Base-by-base conservation (phyloP, 805 yeast genomes). In the Pichia phayaonensis region DNA sequence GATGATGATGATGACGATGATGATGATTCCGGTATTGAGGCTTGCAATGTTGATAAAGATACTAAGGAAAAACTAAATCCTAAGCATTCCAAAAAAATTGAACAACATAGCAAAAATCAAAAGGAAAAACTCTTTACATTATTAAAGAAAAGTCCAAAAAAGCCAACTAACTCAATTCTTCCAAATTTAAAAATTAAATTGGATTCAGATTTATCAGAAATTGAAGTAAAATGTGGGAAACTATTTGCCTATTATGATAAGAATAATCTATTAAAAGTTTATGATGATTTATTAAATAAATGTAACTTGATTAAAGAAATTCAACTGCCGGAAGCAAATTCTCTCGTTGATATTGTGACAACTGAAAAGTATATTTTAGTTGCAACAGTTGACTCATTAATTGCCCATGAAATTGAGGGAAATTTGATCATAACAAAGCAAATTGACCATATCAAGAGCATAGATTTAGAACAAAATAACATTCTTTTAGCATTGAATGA, bases 171-270 rank as follows among this genome's bases (percentile, higher is more conserved):
- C 20, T 2, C 27, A 2, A 5, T 10, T 8, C 5, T 8, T 21
- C 27, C 31, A 40, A 41, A 11, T 15, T 23, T 46, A n/a, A 11
- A 44, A 1, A 7, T 50, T 16, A 27, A 50, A 29, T 39, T 45
- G 15, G 34, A 45, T 10, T 20, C 40, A 5, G 15, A 39, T 27
- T 26, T 49, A 16, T 39, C 53, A 7, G 50, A 46, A 18, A 31
- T 54, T 13, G 55, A 54, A 45, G 21, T 55, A 2, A 54, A 49
- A 29, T 23, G 29, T 16, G 55, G 49, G 7, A 46, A 40, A 8
- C 39, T 64, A 2, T 44, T 56, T 15, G 51, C 59, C n/a, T 58
- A 56, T 42, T 53, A 56, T 27, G 51, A 55, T 15, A 62, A 61
- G 22, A 22, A 51, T 10, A 59, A 55, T 26, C 24, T 48, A 3